Percentiles rank a stretch among this genome's conserved stretches.
Conservation (phyloP, 2,329 filamentous ascomycete genomes). For the Aspergillus latus region DNA sequence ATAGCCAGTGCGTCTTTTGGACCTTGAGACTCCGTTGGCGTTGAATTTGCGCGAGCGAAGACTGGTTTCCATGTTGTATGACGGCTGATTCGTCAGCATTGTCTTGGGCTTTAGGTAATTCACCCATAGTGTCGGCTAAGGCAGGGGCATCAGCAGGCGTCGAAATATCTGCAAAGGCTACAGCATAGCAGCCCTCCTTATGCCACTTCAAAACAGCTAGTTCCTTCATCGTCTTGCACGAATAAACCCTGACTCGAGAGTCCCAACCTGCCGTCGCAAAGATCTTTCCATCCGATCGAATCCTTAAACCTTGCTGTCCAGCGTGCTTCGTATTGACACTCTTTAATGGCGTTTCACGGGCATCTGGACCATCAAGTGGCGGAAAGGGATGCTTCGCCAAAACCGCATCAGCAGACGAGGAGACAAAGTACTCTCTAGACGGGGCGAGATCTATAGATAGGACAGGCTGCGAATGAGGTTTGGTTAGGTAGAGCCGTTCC, state of each 20-base stretch:
- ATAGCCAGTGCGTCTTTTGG: slow-evolving; percentile 79
- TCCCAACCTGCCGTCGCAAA: slow-evolving; percentile 96
- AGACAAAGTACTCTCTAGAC: slow-evolving; percentile 62
- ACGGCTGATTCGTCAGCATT: neutral
- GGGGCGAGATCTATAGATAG: slow-evolving; percentile 66
- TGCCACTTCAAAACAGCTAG: slow-evolving; percentile 95
- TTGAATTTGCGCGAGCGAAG: slow-evolving; percentile 54
- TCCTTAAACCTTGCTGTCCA: slow-evolving; percentile 76
- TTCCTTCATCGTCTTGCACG: slow-evolving; percentile 75
- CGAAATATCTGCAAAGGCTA: slow-evolving; percentile 63
- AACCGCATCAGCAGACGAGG: slow-evolving; percentile 77
- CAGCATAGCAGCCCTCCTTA: slow-evolving; percentile 78
- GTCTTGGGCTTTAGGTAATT: neutral
- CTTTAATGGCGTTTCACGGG: slow-evolving; percentile 53
- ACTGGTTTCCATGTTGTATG: slow-evolving; percentile 9
- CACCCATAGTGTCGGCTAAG: neutral
- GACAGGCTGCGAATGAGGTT: slow-evolving; percentile 75
- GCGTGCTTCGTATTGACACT: slow-evolving; percentile 77
- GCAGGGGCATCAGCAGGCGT: neutral
- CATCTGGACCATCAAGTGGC: slow-evolving; percentile 6
- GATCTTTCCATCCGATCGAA: slow-evolving; percentile 78
- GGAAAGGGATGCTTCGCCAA: slow-evolving; percentile 74
- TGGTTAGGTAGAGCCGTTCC: slow-evolving; percentile 61
- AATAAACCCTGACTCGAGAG: slow-evolving; percentile 75
- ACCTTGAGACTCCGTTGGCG: slow-evolving; percentile 64